Conservation (phyloP, 768 basidiomycete species). For the Leccinum imitatum region DNA sequence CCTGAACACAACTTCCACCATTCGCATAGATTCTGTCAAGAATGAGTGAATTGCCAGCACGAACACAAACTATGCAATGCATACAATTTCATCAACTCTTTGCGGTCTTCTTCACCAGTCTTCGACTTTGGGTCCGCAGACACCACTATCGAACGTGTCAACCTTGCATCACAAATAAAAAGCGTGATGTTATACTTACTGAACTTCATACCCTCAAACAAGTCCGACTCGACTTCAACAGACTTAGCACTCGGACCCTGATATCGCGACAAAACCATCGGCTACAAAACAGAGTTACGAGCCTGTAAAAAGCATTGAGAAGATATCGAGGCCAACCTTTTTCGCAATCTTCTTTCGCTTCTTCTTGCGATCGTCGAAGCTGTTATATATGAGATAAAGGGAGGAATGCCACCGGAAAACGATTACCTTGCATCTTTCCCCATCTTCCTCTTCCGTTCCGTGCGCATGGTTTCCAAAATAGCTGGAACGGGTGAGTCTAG, state of each 20-base stretch:
- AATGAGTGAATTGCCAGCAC: slow-evolving; percentile 3
- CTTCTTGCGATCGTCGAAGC: slow-evolving; percentile 35
- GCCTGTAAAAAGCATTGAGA: not conserved
- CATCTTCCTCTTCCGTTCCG: slow-evolving; percentile 75
- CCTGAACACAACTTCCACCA: slow-evolving; percentile 65
- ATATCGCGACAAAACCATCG: slow-evolving; percentile 62
- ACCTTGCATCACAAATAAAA: not conserved
- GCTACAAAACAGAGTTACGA: slow-evolving; percentile 34
- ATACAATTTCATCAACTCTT: slow-evolving; percentile 65
- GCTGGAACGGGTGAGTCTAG: slow-evolving; percentile 36
- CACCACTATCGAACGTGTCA: slow-evolving; percentile 50
- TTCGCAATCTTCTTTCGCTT: slow-evolving; percentile 27
- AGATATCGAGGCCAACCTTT: slow-evolving; percentile 19
- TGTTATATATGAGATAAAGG: slow-evolving; percentile 5
- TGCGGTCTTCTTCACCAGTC: slow-evolving; percentile 67
- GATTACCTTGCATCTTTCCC: slow-evolving; percentile 54
- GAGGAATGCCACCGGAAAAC: slow-evolving; percentile 3
- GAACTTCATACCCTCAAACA: slow-evolving; percentile 79
- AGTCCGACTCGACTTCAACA: slow-evolving; percentile 54
- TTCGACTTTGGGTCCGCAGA: slow-evolving; percentile 71
- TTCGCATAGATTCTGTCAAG: slow-evolving; percentile 61
- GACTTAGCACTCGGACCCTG: slow-evolving; percentile 62
- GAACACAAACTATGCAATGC: slow-evolving; percentile 15
- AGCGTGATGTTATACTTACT: slow-evolving; percentile 47
- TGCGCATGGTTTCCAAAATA: slow-evolving; percentile 57